Base-by-base conservation (phyloP, 2,329 filamentous ascomycete species). In the Rhytidhysteron rufulum region DNA sequence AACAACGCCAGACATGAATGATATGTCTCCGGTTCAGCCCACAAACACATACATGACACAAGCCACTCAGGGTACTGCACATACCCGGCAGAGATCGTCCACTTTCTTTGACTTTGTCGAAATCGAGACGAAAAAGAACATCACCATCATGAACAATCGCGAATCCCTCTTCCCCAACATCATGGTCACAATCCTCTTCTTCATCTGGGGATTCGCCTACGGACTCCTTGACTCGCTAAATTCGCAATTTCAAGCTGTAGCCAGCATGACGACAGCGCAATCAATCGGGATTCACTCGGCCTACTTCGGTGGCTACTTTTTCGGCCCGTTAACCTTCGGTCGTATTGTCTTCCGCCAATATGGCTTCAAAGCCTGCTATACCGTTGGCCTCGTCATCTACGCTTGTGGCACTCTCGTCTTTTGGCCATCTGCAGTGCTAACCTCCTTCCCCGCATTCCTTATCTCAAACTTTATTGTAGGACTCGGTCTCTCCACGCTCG, bases 191-290 rank as follows among this genome's bases (percentile, higher is more conserved):
- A 77, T 90, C 5, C 71, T 95, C 0, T 95, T 95, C 66, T 82
- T 95, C 48, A 70, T 95, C 3, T 95, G 88, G 89, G 90, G 90
- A 0, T 85, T 95, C 42, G 89, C 88, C 0, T 95, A 95, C 53
- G 90, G 90, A 1, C 75, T 95, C 2, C 72, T 95, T 5, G 88
- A 93, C 54, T 85, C 83, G 0, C 75, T 96, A 20, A 95, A 95
- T 59, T 76, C 75, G 16, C 80, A 80, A 18, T 82, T 88, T 38
- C 79, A 83, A 25, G 57, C 65, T 10, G 76, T 88, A 5, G 76
- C 82, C 11, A 55, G 75, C 17, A 83, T 85, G 73, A 77, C 72
- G 1, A 63, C 72, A 0, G 74, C 78, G 5, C 75, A 88, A 60
- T 82, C 77, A 0, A 68, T 88, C 3, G 82, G 82, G 1, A 73